Base-by-base conservation (phyloP, 495 filamentous ascomycete species). In the Penicillium silybi region DNA sequence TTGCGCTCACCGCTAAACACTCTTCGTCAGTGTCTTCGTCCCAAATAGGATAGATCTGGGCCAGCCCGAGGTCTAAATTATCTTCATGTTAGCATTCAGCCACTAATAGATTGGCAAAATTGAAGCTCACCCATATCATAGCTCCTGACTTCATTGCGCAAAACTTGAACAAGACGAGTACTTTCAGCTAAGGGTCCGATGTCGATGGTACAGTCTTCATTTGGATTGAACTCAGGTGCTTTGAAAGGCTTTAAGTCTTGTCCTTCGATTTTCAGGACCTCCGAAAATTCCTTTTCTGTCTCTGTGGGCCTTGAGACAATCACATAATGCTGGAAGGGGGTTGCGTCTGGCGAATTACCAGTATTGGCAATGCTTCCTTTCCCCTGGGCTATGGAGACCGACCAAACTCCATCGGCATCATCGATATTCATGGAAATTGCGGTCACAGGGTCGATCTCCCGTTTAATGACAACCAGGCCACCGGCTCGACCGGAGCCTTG, bases 1-100 rank as follows among this genome's bases (percentile, higher is more conserved):
- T 93, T n/a, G 87, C 86, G 59, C 80, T 88, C 37, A 89, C 70
- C 22, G 92, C 85, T 34, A 83, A 77, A 4, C 88, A 83, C 54
- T 85, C 85, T 32, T 90, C 87, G 17, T 85, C 90, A 0, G 83
- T 89, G 41, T 89, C 88, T 58, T 96, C 93, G 54, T 97, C 92
- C 48, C 83, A 80, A 73, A 97, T 85, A 2, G 90, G 89, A 48
- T 96, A 80, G 26, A 97, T 97, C 62, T 97, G 92, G 40, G 83
- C 79, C 32, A 99, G 77, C 9, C 85, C 85, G 41, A 97, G 74
- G 63, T 96, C 90, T 92, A 59, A 18, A 39, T 23, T 1, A 8
- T 6, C 2, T n/a, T 9, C 1, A n/a, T 44, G 23, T 52, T 34
- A 44, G 44, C 22, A 45, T 9, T 40, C 50, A 4, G 41, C 52